phyloP scores from a whole-genome alignment of 352 stramenopile genomes.

The Pythium phragmiticola region DNA sequence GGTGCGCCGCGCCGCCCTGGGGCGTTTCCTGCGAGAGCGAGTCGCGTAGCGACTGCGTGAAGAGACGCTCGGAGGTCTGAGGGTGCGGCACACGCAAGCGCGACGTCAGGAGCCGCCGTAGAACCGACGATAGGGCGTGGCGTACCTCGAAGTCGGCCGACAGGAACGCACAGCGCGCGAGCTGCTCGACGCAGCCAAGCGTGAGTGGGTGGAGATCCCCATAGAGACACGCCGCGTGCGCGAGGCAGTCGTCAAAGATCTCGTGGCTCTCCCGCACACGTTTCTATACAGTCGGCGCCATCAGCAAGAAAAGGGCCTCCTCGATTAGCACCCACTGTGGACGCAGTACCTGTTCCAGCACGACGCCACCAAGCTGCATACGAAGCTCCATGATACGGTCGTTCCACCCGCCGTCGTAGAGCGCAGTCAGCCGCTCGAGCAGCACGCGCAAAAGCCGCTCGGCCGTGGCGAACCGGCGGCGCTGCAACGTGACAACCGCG shows the following conservation, averaged over 20 bases:
- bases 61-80: slow-evolving; percentile 43
- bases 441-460: slow-evolving; percentile 37
- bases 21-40: slow-evolving; percentile 5
- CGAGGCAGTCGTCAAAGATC: slow-evolving; percentile 39
- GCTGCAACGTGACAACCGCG: slow-evolving; percentile 32
- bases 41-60: slow-evolving; percentile 36
- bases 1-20: slow-evolving; percentile 2
- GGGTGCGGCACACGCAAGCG: not conserved
- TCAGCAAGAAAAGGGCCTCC: not conserved
- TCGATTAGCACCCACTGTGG: too few relatives aligned
- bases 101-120: not conserved
- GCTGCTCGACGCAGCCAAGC: slow-evolving; percentile 39
- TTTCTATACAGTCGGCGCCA: slow-evolving; percentile 30
- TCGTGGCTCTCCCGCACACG: slow-evolving; percentile 36
- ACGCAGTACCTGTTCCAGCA: slow-evolving; percentile 42
- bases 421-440: slow-evolving; percentile 25
- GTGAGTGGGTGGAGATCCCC: slow-evolving; percentile 23
- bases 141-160: slow-evolving; percentile 43
- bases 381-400: slow-evolving; percentile 42
- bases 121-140: not conserved
- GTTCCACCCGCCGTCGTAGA: slow-evolving; percentile 56
- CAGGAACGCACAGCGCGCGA: slow-evolving; percentile 61
- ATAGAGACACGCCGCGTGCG: slow-evolving; percentile 29
- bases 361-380: slow-evolving; percentile 31
- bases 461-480: slow-evolving; percentile 11